Evolutionary conservation across 345 rosid species (phyloP), one percentile per base, ranked within the genome.

Genomic region (Carallia pectinifolia): DNA sequence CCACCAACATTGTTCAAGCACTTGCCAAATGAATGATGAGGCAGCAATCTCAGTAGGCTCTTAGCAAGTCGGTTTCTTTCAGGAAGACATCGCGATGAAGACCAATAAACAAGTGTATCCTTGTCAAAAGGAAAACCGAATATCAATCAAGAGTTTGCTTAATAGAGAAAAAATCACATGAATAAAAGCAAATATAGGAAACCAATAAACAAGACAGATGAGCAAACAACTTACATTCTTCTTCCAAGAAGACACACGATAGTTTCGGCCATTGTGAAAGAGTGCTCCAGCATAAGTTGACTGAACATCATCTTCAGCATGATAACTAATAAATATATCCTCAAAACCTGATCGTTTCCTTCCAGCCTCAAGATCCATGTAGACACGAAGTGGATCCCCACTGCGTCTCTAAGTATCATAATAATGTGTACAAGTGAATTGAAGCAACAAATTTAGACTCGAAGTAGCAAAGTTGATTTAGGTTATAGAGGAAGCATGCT

Each of bases 331-430:
- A 76, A 89, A 94, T 69, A 94, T 65, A 82, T 94, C 98, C 76
- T 91, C 97, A 61, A 48, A 69, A 63, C 96, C 97, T n/a, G 96
- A 86, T 58, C 86, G 84, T 74, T 66, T 94, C 74, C 98, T 84
- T 63, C 95, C 93, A 8, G 95, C 89, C 62, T 94, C 98, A 55
- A 94, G 93, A 71, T 94, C 97, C 98, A 94, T 90, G 77, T 90
- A 94, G 59, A 88, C 95, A 29, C 95, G 97, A 52, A 89, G 88
- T n/a, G 97, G 98, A 50, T 85, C 96, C 53, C 96, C 91, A 8
- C 62, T 79, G 58, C 68, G 86, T 77, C 98, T 89, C 98, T 93
- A 66, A 50, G 30, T 76, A 65, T 40, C 58, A 58, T 13, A 55
- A 63, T 17, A 62, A 54, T 8, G 18, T n/a, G 17, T 10, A 12